These are phyloP conservation scores for Penicillium roqueforti DNA, from an alignment of 495 filamentous ascomycete species.

Conservation along the genomic window DNA sequence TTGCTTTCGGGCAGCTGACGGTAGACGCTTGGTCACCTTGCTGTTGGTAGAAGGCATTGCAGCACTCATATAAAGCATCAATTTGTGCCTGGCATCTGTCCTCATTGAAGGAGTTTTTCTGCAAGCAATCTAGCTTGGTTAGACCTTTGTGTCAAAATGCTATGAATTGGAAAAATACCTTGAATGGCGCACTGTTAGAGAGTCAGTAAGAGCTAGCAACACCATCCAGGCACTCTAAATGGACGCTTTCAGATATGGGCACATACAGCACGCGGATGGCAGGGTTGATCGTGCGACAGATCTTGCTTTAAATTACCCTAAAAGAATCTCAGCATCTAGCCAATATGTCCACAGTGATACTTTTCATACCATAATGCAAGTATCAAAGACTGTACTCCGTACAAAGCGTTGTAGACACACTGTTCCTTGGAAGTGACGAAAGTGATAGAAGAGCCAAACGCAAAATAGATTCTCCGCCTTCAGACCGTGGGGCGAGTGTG, in stretches of 20 bases:
- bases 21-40: slow-evolving; percentile 73
- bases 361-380: slow-evolving; percentile 46
- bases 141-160: not conserved
- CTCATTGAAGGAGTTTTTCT: slow-evolving; percentile 83
- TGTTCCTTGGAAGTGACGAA: slow-evolving; percentile 5
- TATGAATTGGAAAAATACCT: slow-evolving; percentile 44
- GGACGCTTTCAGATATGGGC: not conserved
- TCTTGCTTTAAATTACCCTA: slow-evolving; percentile 62
- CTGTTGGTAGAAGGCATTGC: slow-evolving; percentile 78
- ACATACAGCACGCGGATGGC: slow-evolving; percentile 83
- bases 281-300: slow-evolving; percentile 71
- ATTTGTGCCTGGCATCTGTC: slow-evolving; percentile 75
- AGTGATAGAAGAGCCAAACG: slow-evolving; percentile 22
- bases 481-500: slow-evolving; percentile 20
- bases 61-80: slow-evolving; percentile 94
- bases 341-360: not conserved
- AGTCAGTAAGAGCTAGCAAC: slow-evolving; percentile 5
- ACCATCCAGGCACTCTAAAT: not conserved
- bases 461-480: slow-evolving; percentile 45
- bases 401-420: not conserved
- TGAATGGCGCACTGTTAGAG: slow-evolving; percentile 76
- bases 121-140: slow-evolving; percentile 64
- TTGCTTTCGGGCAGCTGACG: slow-evolving; percentile 81
- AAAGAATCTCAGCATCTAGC: slow-evolving; percentile 9
- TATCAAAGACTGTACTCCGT: slow-evolving; percentile 3